Conservation (phyloP, 176 grass and related monocot species). For the Guadua angustifolia region DNA sequence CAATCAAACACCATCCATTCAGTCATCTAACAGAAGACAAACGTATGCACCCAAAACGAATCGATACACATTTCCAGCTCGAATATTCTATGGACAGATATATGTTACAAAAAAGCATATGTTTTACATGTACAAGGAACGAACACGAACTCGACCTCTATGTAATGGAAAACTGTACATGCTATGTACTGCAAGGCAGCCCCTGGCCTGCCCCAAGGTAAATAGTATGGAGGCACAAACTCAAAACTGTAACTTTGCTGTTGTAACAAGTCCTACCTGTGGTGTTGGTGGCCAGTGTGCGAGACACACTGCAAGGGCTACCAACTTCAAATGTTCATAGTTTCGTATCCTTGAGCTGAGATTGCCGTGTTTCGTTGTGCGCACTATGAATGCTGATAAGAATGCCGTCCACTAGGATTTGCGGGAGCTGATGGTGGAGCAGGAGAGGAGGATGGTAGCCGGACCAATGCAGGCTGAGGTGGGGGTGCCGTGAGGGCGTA, state of each 20-base stretch:
- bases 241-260: neutral
- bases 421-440: slow-evolving; percentile 40
- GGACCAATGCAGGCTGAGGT: slow-evolving; percentile 64
- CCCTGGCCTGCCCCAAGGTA: neutral
- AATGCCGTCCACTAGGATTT: slow-evolving; percentile 64
- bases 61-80: slow-evolving; percentile 32
- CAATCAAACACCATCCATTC: neutral
- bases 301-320: slow-evolving; percentile 1
- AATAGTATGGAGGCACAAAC: neutral
- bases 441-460: slow-evolving; percentile 62
- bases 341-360: neutral
- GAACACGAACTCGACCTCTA: slow-evolving; percentile 33
- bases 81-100: slow-evolving; percentile 48
- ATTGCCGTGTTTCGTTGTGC: neutral
- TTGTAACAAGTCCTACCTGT: slow-evolving; percentile 20
- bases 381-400: slow-evolving; percentile 46
- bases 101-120: slow-evolving; percentile 47
- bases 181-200: slow-evolving; percentile 56
- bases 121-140: slow-evolving; percentile 62
- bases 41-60: slow-evolving; percentile 21
- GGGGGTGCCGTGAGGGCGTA: slow-evolving; percentile 85
- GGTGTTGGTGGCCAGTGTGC: neutral
- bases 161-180: slow-evolving; percentile 62
- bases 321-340: slow-evolving; percentile 17
- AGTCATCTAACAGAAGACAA: neutral